Conservation (phyloP, 2,329 filamentous ascomycete species). For the Pseudogymnoascus sp. region DNA sequence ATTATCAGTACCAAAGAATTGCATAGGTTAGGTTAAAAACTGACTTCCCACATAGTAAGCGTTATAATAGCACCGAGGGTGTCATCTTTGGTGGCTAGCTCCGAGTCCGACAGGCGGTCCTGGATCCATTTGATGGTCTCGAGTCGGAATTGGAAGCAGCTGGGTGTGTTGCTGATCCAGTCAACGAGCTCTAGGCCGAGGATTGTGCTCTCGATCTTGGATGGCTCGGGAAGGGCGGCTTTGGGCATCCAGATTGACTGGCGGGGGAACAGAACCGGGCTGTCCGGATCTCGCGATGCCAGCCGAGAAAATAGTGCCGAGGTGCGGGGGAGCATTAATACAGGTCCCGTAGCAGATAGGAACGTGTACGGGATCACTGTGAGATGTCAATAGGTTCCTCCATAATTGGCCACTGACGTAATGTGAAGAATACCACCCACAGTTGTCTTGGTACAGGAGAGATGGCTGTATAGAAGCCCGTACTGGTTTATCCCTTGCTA, state of each 20-base stretch:
- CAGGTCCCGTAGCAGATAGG: background rate
- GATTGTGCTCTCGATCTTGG: slow-evolving; percentile 13
- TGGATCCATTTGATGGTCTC: slow-evolving; percentile 17
- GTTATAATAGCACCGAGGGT: slow-evolving; percentile 17
- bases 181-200: slow-evolving; percentile 10
- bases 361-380: slow-evolving; percentile 1
- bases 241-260: slow-evolving; percentile 18
- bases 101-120: slow-evolving; percentile 10
- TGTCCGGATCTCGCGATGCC: slow-evolving; percentile 22
- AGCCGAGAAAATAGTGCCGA: background rate
- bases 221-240: slow-evolving; percentile 12
- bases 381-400: background rate
- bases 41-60: slow-evolving; percentile 18
- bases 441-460: background rate
- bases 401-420: background rate
- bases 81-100: slow-evolving; percentile 10
- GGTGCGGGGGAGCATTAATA: slow-evolving; percentile 1
- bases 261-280: slow-evolving; percentile 12
- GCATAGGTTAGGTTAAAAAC: slow-evolving; percentile 7
- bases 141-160: slow-evolving; percentile 15
- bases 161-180: slow-evolving; percentile 15
- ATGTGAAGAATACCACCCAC: background rate
- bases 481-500: background rate
- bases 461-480: background rate
- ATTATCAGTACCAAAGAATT: background rate